phyloP scores from a whole-genome alignment of 306 rosid species.

The Biancaea sappan region DNA sequence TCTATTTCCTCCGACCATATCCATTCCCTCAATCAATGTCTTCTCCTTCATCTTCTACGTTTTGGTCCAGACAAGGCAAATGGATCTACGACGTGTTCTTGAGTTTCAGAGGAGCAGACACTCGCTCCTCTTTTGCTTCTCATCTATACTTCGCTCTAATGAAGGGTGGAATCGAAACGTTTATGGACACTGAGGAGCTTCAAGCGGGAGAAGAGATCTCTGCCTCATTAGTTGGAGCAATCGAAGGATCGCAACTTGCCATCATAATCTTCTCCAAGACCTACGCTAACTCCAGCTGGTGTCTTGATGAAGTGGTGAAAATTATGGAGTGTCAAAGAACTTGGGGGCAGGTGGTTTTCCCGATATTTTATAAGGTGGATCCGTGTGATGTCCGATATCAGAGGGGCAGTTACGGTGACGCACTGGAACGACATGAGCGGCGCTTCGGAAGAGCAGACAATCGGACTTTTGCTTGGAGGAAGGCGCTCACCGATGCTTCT shows the following conservation, averaged over 20 bases:
- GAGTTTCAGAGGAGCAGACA: constrained; percentile 31
- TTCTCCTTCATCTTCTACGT: background rate
- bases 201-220: background rate
- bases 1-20: no score
- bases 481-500: no score
- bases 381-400: background rate
- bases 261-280: constrained; percentile 1
- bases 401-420: background rate
- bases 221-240: background rate
- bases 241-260: background rate
- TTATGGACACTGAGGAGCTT: background rate
- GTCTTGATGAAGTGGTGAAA: background rate
- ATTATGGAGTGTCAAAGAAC: background rate
- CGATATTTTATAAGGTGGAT: background rate
- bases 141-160: constrained; percentile 18
- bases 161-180: background rate
- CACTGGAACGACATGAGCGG: background rate
- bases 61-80: background rate
- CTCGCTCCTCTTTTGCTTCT: background rate
- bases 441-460: background rate
- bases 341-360: background rate
- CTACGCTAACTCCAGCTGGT: constrained; percentile 22
- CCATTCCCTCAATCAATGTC: no score
- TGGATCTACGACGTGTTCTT: constrained; percentile 30
- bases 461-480: background rate